Percentiles rank a stretch among this genome's conserved stretches.
phyloP scores from a whole-genome alignment of 139 green algal species.

The Gonium pectorale region DNA sequence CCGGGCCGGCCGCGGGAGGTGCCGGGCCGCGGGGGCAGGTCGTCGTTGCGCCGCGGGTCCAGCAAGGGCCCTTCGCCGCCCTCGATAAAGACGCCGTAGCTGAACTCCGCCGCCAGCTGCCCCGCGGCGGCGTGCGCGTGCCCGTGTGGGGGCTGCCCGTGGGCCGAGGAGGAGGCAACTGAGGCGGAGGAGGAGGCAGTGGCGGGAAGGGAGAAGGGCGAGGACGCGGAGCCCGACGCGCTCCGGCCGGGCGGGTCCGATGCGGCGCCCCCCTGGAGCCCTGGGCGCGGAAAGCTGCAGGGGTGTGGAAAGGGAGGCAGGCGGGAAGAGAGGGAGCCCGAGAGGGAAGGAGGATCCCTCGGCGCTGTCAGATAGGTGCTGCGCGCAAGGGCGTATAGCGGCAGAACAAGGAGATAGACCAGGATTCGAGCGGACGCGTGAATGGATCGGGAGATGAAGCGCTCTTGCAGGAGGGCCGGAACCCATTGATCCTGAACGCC shows the following conservation, averaged over 20 bases:
- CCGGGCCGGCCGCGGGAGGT: conserved; percentile 45
- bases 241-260: not conserved
- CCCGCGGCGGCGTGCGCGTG: not conserved
- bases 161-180: not conserved
- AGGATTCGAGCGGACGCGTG: too few species aligned
- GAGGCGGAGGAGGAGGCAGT: conserved; percentile 6
- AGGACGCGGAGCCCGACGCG: not conserved
- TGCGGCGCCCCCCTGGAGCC: conserved; percentile 11
- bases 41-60: conserved; percentile 51
- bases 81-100: not conserved
- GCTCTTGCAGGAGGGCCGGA: too few species aligned
- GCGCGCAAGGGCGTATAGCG: too few species aligned
- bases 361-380: too few species aligned
- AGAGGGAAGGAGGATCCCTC: not conserved
- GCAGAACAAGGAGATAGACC: too few species aligned
- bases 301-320: not conserved
- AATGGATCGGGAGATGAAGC: too few species aligned
- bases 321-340: too few species aligned
- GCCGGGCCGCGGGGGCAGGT: conserved; percentile 49
- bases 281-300: not conserved
- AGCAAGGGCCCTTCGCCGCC: conserved; percentile 29
- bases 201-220: too few species aligned
- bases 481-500: too few species aligned
- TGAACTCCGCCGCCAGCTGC: conserved; percentile 1
- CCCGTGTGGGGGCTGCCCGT: not conserved